phyloP scores from a whole-genome alignment of 2,329 filamentous ascomycete genomes.

The Cladosporium sp. region DNA sequence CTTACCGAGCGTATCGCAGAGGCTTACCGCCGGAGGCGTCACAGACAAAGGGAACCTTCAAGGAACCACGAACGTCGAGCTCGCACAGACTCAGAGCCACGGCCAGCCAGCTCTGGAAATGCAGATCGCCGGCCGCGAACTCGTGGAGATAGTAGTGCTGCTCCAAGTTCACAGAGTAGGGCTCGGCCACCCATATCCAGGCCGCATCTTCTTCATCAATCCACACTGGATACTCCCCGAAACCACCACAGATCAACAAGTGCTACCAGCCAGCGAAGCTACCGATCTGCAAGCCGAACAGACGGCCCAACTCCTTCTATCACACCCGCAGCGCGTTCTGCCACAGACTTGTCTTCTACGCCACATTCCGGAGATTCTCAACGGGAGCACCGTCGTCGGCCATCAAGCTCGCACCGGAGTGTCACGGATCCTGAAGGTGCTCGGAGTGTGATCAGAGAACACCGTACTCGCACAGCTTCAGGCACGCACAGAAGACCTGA shows the following conservation, averaged over 20 bases:
- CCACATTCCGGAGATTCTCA: conserved; percentile 28
- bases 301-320: conserved; percentile 39
- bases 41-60: conserved; percentile 49
- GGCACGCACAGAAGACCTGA: not conserved
- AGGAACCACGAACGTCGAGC: conserved; percentile 21
- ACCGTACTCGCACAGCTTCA: conserved; percentile 16
- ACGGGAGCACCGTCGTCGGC: conserved; percentile 30
- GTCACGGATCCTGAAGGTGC: conserved; percentile 34
- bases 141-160: conserved; percentile 5
- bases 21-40: conserved; percentile 69
- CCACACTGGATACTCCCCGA: conserved; percentile 27
- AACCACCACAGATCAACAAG: conserved; percentile 43
- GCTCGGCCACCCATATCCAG: conserved; percentile 41
- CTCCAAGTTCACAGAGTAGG: conserved; percentile 8
- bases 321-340: conserved; percentile 56
- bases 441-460: not conserved
- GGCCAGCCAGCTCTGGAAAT: conserved; percentile 7
- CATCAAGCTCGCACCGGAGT: conserved; percentile 43
- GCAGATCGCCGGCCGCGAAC: conserved; percentile 4
- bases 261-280: conserved; percentile 26
- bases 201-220: conserved; percentile 43
- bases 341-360: conserved; percentile 56
- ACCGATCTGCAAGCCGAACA: conserved; percentile 35
- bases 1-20: conserved; percentile 87
- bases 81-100: conserved; percentile 3